Evolutionary conservation across 306 rosid genomes (phyloP), one percentile per base, ranked within the genome.

Genomic region (Hylodesmum podocarpum): DNA sequence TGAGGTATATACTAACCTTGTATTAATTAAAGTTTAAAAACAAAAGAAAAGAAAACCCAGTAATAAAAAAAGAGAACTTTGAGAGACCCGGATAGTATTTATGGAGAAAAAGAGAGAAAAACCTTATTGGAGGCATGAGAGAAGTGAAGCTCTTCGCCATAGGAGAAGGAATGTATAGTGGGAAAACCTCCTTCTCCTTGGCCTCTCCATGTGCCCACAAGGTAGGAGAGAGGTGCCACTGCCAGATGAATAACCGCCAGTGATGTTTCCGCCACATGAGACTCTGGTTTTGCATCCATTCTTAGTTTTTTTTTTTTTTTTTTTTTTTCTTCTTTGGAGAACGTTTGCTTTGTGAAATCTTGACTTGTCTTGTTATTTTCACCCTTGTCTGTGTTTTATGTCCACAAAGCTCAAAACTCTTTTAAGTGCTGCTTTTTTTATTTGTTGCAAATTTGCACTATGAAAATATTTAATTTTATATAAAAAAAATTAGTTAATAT

Each of bases 121-220:
- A 91, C 97, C 93, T 92, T 85, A 77, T 82, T 86, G 86, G 89
- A 90, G 39, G 91, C 66, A 75, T 93, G 93, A 53, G 90, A 82
- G 88, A 91, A 93, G 59, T 81, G 85, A 75, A 93, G 87, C 43
- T 89, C 91, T 71, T 93, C 95, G 11, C 84, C 89, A 59, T 91
- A 93, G 22, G 95, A 88, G 87, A 93, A 91, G 74, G 96, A 82
- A 73, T 89, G 75, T 43, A 93, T 86, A 84, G 98, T 86, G 72
- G 98, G 98, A 77, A 66, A 93, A 44, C 91, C 90, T 55, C 98
- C 98, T 75, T 91, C 86, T 18, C 98, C 98, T 80, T 85, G 82
- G 33, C 98, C 96, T 84, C 84, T 87, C 98, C 96, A 93, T 66
- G 86, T 87, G 0, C 98, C 98, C 4, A 93, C 73, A 69, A 93